Conservation (phyloP, 805 yeast genomes). For the Metschnikowia reukaufii region DNA sequence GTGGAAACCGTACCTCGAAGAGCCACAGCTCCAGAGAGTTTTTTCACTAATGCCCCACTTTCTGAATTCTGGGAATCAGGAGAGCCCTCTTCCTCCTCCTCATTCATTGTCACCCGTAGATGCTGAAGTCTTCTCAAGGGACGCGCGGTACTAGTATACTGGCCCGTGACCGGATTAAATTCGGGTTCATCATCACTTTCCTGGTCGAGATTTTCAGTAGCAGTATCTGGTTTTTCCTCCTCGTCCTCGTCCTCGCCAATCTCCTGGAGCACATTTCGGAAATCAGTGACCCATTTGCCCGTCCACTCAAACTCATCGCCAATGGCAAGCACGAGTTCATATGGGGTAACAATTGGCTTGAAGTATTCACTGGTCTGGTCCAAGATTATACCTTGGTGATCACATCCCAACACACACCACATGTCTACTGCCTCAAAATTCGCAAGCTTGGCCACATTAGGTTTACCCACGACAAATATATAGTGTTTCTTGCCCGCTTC, state of each 20-base stretch:
- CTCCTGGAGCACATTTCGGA: constrained; percentile 49
- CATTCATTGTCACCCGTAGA: constrained; percentile 50
- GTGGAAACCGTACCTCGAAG: constrained; percentile 84
- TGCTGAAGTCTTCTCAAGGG: constrained; percentile 74
- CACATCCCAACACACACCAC: constrained; percentile 95
- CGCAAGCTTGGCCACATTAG: constrained; percentile 95
- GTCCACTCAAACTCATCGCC: constrained; percentile 81
- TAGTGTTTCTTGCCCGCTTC: constrained; percentile 88
- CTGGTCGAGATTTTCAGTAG: constrained; percentile 20
- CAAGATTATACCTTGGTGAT: constrained; percentile 86
- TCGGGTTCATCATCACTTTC: constrained; percentile 59
- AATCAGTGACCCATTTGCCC: constrained; percentile 89
- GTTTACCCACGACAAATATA: constrained; percentile 95
- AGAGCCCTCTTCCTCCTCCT: constrained; percentile 22
- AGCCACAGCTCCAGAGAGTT: constrained; percentile 57
- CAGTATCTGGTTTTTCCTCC: constrained; percentile 4
- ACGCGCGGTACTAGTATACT: constrained; percentile 60
- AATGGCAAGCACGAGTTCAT: constrained; percentile 81
- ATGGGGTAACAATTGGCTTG: constrained; percentile 92
- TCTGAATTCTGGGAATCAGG: constrained; percentile 18
- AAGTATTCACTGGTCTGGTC: constrained; percentile 78
- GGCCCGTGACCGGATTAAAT: constrained; percentile 88
- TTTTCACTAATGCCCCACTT: constrained; percentile 50
- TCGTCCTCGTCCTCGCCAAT: constrained; percentile 33
- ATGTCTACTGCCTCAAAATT: constrained; percentile 92